A percentile compares a stretch with the other conserved stretches of the same genome.
These are phyloP conservation scores for Rhynchospora pubera DNA, from an alignment of 176 grass and related monocot species.

Conservation along the genomic window DNA sequence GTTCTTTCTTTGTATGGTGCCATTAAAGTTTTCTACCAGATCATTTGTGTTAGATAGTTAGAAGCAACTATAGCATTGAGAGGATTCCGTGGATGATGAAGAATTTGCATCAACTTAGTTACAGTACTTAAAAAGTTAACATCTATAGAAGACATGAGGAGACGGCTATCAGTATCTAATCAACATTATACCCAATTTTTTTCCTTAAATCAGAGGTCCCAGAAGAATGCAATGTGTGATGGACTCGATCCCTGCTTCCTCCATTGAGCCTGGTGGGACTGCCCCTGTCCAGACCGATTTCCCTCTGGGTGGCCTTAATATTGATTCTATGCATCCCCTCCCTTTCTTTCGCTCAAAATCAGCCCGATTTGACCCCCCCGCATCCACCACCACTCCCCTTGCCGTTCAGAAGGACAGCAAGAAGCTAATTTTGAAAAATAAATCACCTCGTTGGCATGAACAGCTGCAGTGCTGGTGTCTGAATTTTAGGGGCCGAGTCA, in stretches of 20 bases:
- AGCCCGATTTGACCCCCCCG: constrained; percentile 19
- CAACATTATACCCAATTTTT: neutral
- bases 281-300: constrained; percentile 62
- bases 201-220: constrained; percentile 47
- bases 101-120: neutral
- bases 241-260: constrained; percentile 76
- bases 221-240: constrained; percentile 88
- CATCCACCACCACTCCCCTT: constrained; percentile 6
- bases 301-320: constrained; percentile 26
- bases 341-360: constrained; percentile 67
- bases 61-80: neutral
- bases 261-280: constrained; percentile 54
- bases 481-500: constrained; percentile 87
- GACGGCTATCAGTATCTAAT: neutral
- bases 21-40: neutral
- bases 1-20: neutral
- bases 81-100: neutral
- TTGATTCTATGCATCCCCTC: constrained; percentile 34
- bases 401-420: constrained; percentile 29
- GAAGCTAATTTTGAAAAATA: constrained; percentile 71
- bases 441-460: constrained; percentile 78
- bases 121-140: neutral
- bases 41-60: constrained; percentile 6
- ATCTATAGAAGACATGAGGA: neutral
- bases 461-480: constrained; percentile 87